Conservation (phyloP, 306 rosid genomes). For the Alnus glutinosa region DNA sequence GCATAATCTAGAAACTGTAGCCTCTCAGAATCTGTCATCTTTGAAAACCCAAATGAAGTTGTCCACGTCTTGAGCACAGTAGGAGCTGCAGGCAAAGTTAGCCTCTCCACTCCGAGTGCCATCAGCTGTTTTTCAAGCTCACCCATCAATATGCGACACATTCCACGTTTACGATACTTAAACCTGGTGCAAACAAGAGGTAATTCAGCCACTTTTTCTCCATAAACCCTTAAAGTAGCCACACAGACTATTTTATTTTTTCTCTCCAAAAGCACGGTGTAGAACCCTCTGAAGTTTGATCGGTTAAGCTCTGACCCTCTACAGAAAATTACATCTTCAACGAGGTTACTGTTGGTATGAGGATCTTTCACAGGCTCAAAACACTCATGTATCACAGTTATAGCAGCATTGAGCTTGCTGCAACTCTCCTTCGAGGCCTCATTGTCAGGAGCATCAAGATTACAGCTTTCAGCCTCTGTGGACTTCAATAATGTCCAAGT, state of each 20-base stretch:
- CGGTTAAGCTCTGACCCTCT: constrained; percentile 41
- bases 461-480: background rate
- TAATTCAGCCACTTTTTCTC: constrained; percentile 52
- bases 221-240: constrained; percentile 50
- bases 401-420: constrained; percentile 46
- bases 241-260: constrained; percentile 36
- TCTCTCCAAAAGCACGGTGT: constrained; percentile 52
- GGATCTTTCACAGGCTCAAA: constrained; percentile 45
- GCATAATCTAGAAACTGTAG: constrained; percentile 13
- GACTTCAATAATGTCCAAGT: constrained; percentile 56
- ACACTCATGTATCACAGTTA: constrained; percentile 51
- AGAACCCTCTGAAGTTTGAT: constrained; percentile 51
- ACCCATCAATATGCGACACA: constrained; percentile 59
- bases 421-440: constrained; percentile 21
- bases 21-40: constrained; percentile 38
- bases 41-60: constrained; percentile 45
- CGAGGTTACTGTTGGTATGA: constrained; percentile 31
- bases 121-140: constrained; percentile 50
- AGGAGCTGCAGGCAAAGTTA: constrained; percentile 52
- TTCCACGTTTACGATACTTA: constrained; percentile 39
- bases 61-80: constrained; percentile 50
- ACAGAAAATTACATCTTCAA: constrained; percentile 44
- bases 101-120: constrained; percentile 47
- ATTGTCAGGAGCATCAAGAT: background rate
- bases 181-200: constrained; percentile 61